Base-by-base conservation (phyloP, 805 yeast genomes). In the Candida sithepensis region DNA sequence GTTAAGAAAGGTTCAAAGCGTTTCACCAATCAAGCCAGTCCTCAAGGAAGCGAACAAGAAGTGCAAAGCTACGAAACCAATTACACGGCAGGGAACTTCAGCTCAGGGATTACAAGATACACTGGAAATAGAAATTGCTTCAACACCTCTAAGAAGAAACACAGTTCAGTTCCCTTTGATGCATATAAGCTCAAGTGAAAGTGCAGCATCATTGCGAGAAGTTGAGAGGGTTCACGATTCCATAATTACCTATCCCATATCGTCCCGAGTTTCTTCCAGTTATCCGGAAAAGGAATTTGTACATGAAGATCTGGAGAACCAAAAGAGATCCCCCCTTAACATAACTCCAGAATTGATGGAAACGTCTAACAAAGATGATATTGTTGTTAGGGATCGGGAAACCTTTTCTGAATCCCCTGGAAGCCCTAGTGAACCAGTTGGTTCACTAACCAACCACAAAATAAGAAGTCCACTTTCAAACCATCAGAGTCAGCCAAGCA, bases 401-500 rank as follows among this genome's bases (percentile, higher is more conserved):
- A 5, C n/a, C n/a, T n/a, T n/a, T n/a, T n/a, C 4, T 34, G 21
- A 7, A 5, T 34, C 37, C 9, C 28, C 37, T 13, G 16, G 5
- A 30, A 5, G 8, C 21, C n/a, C 5, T 4, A 19, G n/a, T 10
- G n/a, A 30, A 19, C 37, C 12, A 18, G 18, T 13, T 6, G 14
- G 10, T 22, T 21, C 28, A 4, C 28, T 43, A 13, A 20, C 16
- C 5, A 42, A 49, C n/a, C 56, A 56, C 7, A 55, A 55, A 40
- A 13, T 55, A 16, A 51, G 59, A 49, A 47, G 46, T 24, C 42
- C 55, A 3, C 4, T 7, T 2, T 45, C 43, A 9, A 28, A 18
- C 9, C 50, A 24, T n/a, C 12, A 30, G 1, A n/a, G 26, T 1
- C 53, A 47, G 14, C 52, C 49, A 16, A 55, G 59, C 26, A 55